Conservation (phyloP, 23 red algal genomes). For the Gracilaria gracilis region DNA sequence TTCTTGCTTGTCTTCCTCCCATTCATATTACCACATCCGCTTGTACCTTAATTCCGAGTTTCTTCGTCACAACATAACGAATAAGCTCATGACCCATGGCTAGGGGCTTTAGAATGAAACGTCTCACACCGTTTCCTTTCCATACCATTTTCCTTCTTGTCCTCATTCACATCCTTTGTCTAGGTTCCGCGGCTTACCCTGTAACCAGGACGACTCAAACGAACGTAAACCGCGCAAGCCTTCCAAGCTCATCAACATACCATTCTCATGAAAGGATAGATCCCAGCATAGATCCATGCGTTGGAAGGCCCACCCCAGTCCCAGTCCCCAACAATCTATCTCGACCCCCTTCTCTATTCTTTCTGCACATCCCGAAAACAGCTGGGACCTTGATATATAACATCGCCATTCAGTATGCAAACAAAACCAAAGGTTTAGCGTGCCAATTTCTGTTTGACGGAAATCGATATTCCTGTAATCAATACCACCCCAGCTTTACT, state of each 20-base stretch:
- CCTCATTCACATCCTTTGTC: background rate
- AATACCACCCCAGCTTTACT: slow-evolving; percentile 17
- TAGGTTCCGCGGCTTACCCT: background rate
- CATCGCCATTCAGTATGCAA: slow-evolving; percentile 49
- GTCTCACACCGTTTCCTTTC: background rate
- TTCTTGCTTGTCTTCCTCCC: background rate
- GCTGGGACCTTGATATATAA: slow-evolving; percentile 42
- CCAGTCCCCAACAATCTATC: slow-evolving; percentile 27
- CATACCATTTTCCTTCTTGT: background rate
- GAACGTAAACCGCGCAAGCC: too few relatives aligned
- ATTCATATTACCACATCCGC: background rate
- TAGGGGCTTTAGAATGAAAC: background rate
- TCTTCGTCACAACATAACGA: background rate
- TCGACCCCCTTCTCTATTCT: slow-evolving; percentile 50
- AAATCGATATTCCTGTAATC: slow-evolving; percentile 13
- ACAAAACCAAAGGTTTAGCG: slow-evolving; percentile 31
- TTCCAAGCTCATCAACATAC: background rate
- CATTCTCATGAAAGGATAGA: background rate
- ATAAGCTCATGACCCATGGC: too few relatives aligned
- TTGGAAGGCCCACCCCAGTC: slow-evolving; percentile 10
- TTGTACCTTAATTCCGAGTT: background rate
- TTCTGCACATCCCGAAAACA: slow-evolving; percentile 51
- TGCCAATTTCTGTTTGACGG: slow-evolving; percentile 41
- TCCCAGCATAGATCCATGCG: slow-evolving; percentile 19
- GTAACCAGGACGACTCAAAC: background rate